Evolutionary conservation across 768 basidiomycete genomes (phyloP).

Genomic region (Termitomyces titanicus): DNA sequence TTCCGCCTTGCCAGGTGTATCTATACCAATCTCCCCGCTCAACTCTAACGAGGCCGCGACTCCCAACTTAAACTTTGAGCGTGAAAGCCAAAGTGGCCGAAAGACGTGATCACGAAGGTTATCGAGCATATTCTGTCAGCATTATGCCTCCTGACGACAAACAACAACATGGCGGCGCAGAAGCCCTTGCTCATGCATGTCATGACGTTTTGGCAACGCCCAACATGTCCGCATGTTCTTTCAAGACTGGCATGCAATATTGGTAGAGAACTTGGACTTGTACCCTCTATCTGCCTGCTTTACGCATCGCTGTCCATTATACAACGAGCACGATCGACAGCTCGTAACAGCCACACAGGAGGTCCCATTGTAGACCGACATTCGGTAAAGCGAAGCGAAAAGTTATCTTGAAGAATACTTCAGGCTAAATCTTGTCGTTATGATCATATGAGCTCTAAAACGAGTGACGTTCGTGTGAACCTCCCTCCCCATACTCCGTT

Average conservation of each 20-base stretch:
- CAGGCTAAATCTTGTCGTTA: slow-evolving; percentile 3
- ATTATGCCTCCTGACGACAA: slow-evolving; percentile 6
- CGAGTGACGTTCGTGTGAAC: slow-evolving; percentile 1
- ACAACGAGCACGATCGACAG: slow-evolving; percentile 9
- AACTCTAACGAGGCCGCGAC: neutral
- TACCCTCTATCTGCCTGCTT: neutral
- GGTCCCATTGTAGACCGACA: slow-evolving; percentile 1
- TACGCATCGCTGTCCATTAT: neutral
- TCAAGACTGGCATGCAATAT: neutral
- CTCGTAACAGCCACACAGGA: slow-evolving; percentile 9
- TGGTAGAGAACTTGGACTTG: neutral
- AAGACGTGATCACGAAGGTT: slow-evolving; percentile 6
- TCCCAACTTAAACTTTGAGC: slow-evolving; percentile 2
- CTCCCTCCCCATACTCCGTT: neutral
- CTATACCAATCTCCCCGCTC: neutral
- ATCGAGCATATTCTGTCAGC: slow-evolving; percentile 14
- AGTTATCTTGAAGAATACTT: neutral
- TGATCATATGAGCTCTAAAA: slow-evolving; percentile 5
- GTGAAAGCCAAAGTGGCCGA: neutral
- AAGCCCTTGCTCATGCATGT: neutral
- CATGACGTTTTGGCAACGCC: neutral
- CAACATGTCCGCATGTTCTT: neutral
- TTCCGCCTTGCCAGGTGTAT: neutral
- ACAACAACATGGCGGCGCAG: slow-evolving; percentile 5
- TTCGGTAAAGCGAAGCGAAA: slow-evolving; percentile 5